Evolutionary conservation across 2,329 filamentous ascomycete species (phyloP), one percentile per base, ranked within the genome.

Genomic region (Colletotrichum echinochloae): DNA sequence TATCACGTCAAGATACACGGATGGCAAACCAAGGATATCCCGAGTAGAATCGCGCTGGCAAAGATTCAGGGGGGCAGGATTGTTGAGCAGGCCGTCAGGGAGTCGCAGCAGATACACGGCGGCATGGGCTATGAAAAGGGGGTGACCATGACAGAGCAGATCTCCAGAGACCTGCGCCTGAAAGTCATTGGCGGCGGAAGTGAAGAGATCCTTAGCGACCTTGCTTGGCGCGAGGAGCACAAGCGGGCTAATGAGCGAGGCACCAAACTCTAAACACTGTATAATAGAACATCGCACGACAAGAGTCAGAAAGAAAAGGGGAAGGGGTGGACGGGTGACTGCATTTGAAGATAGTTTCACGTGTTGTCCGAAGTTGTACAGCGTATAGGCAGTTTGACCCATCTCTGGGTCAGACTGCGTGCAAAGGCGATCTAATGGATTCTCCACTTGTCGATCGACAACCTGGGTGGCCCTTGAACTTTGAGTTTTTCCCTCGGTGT

Each of bases 91-190:
- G 85, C 84, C 1, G 84, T 83, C 33, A 78, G 86, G 1, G 86
- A 88, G 75, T 83, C 85, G 0, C 86, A 87, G 76, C 86, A 88
- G 74, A 81, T 88, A 4, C 83, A 88, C 73, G 86, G 86, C 8
- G 86, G 86, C 0, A 80, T 83, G 2, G 86, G 86, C 1, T 88
- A 87, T 69, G 83, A 86, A 56, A 84, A 81, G 52, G 80, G 79
- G 48, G 85, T 86, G 0, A 83, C 82, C 2, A 78, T 83, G 6
- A 80, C 88, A 11, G 86, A 88, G 77, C 85, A 88, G 74, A 84
- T 88, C 49, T 85, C 83, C 73, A 80, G 86, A 0, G 86, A 88
- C 76, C 75, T 88, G 46, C 79, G 86, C 8, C 83, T 86, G 20
- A 67, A 85, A 85, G 84, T 87, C 12, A 81, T 88, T 0, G 86